phyloP scores from a whole-genome alignment of 805 yeast genomes.

The Groenewaldozyma tartarivorans region DNA sequence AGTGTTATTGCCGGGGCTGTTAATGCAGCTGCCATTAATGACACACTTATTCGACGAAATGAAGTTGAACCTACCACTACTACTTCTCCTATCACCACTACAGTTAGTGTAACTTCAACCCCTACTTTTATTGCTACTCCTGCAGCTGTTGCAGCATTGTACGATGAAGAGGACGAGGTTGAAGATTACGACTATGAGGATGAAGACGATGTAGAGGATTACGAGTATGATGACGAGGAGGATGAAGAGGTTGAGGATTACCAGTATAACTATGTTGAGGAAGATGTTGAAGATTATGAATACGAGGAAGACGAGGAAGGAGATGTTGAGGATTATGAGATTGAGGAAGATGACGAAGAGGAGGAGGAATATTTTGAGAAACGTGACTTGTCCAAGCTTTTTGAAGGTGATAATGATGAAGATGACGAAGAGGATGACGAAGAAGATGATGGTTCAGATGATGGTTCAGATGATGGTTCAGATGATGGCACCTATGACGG shows the following conservation, averaged over 20 bases:
- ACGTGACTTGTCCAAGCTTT: constrained; percentile 20
- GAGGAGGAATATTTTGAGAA: constrained; percentile 25
- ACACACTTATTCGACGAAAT: too few relatives aligned
- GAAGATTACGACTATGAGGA: constrained; percentile 12
- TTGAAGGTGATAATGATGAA: constrained; percentile 8
- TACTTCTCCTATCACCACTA: too few relatives aligned
- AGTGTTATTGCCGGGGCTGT: too few relatives aligned
- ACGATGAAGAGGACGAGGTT: constrained; percentile 24
- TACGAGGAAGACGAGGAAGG: constrained; percentile 13
- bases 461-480: background rate
- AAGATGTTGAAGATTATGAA: constrained; percentile 10
- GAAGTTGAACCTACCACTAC: too few relatives aligned
- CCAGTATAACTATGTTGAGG: background rate
- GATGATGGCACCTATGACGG: constrained; percentile 33
- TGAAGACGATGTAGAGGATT: background rate
- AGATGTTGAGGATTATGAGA: constrained; percentile 23
- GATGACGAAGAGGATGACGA: constrained; percentile 25
- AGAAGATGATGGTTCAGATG: constrained; percentile 30
- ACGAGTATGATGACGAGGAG: constrained; percentile 18
- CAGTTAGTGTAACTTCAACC: too few relatives aligned
- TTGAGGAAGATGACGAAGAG: constrained; percentile 24
- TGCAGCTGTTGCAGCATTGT: too few relatives aligned
- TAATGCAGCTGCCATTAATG: too few relatives aligned
- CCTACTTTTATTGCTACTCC: too few relatives aligned
- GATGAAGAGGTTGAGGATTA: constrained; percentile 9